Evolutionary conservation across 768 basidiomycete genomes (phyloP).

Genomic region (Lactarius trivialis): DNA sequence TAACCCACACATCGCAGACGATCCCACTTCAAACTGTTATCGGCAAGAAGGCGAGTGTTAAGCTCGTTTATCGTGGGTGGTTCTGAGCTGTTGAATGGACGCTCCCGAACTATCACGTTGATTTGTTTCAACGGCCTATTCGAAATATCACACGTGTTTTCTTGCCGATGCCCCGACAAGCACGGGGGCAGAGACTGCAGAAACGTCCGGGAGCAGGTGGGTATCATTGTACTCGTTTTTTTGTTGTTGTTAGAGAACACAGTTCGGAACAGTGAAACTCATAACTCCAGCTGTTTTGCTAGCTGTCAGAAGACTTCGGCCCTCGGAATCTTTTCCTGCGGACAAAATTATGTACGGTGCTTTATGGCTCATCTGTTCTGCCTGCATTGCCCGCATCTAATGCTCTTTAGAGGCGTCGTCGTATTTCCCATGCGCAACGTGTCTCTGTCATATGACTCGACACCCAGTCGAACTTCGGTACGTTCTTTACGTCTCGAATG

Average conservation of each 20-base stretch:
- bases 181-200: conserved; percentile 15
- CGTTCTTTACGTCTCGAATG: conserved; percentile 17
- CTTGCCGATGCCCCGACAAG: conserved; percentile 15
- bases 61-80: conserved; percentile 15
- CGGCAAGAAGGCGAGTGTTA: conserved; percentile 19
- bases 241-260: not conserved
- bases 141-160: not conserved
- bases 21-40: conserved; percentile 13
- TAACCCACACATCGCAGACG: conserved; percentile 15
- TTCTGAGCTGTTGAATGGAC: not conserved
- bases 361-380: conserved; percentile 23
- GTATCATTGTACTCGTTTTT: not conserved
- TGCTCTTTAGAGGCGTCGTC: conserved; percentile 21
- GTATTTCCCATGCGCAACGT: conserved; percentile 19
- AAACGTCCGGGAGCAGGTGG: conserved; percentile 6
- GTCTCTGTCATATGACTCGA: conserved; percentile 20
- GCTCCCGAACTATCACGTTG: not conserved
- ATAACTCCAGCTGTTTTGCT: not conserved
- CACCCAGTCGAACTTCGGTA: conserved; percentile 23
- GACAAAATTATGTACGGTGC: conserved; percentile 21
- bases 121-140: not conserved
- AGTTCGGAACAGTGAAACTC: not conserved
- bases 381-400: conserved; percentile 26
- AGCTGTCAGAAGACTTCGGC: conserved; percentile 25
- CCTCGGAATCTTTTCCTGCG: conserved; percentile 21